phyloP scores from a whole-genome alignment of 768 basidiomycete species.

The Leucogyrophana mollusca region DNA sequence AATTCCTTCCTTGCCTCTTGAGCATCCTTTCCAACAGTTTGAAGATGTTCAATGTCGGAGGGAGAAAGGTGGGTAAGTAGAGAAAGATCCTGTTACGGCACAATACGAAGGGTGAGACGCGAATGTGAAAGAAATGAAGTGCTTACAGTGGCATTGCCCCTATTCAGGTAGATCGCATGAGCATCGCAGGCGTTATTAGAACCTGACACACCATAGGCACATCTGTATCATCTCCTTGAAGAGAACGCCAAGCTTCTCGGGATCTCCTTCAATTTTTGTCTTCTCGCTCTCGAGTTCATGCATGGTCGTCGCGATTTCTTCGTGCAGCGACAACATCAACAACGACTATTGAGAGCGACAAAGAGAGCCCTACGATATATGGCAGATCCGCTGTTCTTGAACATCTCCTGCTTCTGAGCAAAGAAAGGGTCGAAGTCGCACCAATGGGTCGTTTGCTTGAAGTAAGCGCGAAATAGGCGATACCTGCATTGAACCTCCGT shows the following conservation, averaged over 20 bases:
- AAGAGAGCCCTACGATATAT: slow-evolving; percentile 62
- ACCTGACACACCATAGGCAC: slow-evolving; percentile 67
- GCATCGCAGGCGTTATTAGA: not conserved
- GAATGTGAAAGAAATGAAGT: not conserved
- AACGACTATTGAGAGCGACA: not conserved
- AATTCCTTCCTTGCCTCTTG: slow-evolving; percentile 73
- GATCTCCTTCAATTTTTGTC: slow-evolving; percentile 40
- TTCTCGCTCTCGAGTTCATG: slow-evolving; percentile 58
- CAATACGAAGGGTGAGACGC: not conserved
- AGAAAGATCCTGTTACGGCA: slow-evolving; percentile 73
- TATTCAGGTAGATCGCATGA: slow-evolving; percentile 23
- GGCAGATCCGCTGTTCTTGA: slow-evolving; percentile 73
- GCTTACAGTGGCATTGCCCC: slow-evolving; percentile 92
- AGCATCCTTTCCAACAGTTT: slow-evolving; percentile 79
- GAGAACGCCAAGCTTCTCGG: slow-evolving; percentile 56
- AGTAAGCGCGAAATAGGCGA: slow-evolving; percentile 74
- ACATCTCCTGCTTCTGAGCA: slow-evolving; percentile 75
- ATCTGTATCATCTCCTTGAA: slow-evolving; percentile 89
- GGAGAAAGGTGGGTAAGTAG: slow-evolving; percentile 84
- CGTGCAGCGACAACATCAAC: not conserved
- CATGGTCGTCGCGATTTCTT: slow-evolving; percentile 76
- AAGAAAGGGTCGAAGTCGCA: slow-evolving; percentile 79
- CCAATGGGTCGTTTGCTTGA: slow-evolving; percentile 71
- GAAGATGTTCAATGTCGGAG: slow-evolving; percentile 79
- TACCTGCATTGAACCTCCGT: slow-evolving; percentile 58